Percentiles rank a stretch among this genome's conserved stretches.
Evolutionary conservation across 2,329 filamentous ascomycete species (phyloP).

Genomic region (Polychaeton citri): DNA sequence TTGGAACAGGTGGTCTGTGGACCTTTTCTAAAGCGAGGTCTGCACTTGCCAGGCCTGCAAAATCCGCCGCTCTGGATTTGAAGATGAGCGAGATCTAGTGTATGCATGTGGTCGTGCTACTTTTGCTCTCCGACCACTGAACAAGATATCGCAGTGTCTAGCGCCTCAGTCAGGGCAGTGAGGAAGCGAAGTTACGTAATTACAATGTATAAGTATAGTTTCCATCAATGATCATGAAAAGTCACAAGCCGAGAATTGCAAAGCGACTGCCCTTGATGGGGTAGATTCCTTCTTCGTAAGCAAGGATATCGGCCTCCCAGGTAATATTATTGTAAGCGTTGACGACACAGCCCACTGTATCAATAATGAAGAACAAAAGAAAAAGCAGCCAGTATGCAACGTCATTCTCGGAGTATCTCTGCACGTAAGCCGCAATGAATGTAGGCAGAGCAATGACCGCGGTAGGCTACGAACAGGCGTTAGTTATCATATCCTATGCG

Average conservation of each 20-base stretch:
- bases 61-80: too few relatives aligned
- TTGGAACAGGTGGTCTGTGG: neutral
- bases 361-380: conserved; percentile 22
- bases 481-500: neutral
- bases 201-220: too few relatives aligned
- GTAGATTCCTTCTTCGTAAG: conserved; percentile 17
- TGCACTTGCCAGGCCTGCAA: too few relatives aligned
- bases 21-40: too few relatives aligned
- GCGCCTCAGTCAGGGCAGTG: too few relatives aligned
- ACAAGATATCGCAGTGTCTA: too few relatives aligned
- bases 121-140: too few relatives aligned
- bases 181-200: too few relatives aligned
- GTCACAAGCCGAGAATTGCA: conserved; percentile 13
- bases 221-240: neutral
- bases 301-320: conserved; percentile 17
- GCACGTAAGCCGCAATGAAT: conserved; percentile 20
- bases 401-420: conserved; percentile 13
- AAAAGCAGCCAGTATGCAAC: conserved; percentile 22
- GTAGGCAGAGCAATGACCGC: conserved; percentile 17
- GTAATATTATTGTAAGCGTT: conserved; percentile 25
- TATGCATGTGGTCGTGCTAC: too few relatives aligned
- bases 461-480: conserved; percentile 10
- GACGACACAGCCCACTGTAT: conserved; percentile 21
- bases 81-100: too few relatives aligned
- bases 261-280: conserved; percentile 14